Evolutionary conservation across 192 early-diverging fungal genomes (phyloP).

Genomic region (Coemansia reversa): DNA sequence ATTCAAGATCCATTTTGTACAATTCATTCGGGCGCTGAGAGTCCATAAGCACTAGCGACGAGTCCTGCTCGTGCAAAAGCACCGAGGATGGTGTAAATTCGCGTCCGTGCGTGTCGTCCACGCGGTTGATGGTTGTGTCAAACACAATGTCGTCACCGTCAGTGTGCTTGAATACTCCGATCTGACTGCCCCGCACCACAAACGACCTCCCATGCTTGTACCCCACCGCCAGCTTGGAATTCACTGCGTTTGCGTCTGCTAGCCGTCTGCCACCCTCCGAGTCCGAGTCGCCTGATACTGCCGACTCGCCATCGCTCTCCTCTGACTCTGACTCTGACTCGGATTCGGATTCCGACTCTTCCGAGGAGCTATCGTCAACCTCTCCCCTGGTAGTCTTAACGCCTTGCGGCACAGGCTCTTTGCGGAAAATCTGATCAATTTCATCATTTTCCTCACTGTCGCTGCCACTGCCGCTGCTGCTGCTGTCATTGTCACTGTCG

Average conservation of each 20-base stretch:
- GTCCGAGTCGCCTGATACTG: conserved; percentile 9
- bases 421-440: conserved; percentile 29
- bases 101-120: conserved; percentile 60
- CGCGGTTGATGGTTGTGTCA: conserved; percentile 75
- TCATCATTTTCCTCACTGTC: conserved; percentile 16
- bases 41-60: conserved; percentile 74
- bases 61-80: conserved; percentile 87
- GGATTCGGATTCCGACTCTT: conserved; percentile 22
- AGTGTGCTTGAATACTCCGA: conserved; percentile 85
- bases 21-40: conserved; percentile 67
- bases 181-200: conserved; percentile 83
- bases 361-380: conserved; percentile 5
- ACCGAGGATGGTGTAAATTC: conserved; percentile 71
- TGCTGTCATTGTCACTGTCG: neutral
- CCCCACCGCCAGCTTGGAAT: conserved; percentile 81
- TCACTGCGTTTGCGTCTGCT: conserved; percentile 44
- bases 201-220: conserved; percentile 86
- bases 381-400: conserved; percentile 32
- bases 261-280: conserved; percentile 2
- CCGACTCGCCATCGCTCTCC: conserved; percentile 10
- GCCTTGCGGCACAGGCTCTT: conserved; percentile 16
- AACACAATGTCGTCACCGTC: conserved; percentile 73
- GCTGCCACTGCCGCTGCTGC: neutral
- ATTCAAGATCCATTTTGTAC: conserved; percentile 89
- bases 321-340: conserved; percentile 46